Evolutionary conservation across 2,329 filamentous ascomycete species (phyloP), one percentile per base, ranked within the genome.

Genomic region (Rhynchosporium secalis): DNA sequence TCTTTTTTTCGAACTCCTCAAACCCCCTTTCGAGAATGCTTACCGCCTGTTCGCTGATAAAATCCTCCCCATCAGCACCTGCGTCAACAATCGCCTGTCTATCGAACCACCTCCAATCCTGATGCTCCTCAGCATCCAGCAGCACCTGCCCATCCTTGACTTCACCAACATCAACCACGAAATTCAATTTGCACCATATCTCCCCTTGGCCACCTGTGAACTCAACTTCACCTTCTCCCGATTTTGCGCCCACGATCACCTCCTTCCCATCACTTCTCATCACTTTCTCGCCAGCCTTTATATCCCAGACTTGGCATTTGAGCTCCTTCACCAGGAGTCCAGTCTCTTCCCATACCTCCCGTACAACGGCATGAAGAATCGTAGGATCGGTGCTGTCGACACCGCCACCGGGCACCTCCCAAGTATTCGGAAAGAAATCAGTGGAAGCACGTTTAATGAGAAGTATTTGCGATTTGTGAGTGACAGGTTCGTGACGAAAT

Each of bases 321-420:
- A 68, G 29, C 4, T n/a, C n/a, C 3, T n/a, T 56, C 4, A 56
- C 56, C 3, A 15, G 26, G 3, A 82, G 70, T 0, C 80, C 78
- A 8, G 78, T 68, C 70, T 83, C 80, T 70, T 83, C 81, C 70
- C 71, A 75, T 2, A 83, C 72, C 72, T 83, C 81, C 15, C 81
- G 75, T 15, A 75, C 78, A n/a, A 76, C 77, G 15, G 75, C 77
- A 52, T 76, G 67, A 3, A 83, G 72, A 4, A 83, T 74, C 12
- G 69, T 78, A 5, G 64, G 49, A 64, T 83, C 80, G 0, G 72
- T 70, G 0, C 69, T 56, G 56, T 83, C 81, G 46, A 77, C 76
- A 0, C 73, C 77, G n/a, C 81, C 81, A 28, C 81, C 81, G 1
- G 81, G 80, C 0, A 76, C 64, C 62, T 83, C 81, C 81, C 81